Percentiles rank a stretch among this genome's conserved stretches.
Evolutionary conservation across 768 basidiomycete genomes (phyloP).

Genomic region (Glaciozyma martinii): DNA sequence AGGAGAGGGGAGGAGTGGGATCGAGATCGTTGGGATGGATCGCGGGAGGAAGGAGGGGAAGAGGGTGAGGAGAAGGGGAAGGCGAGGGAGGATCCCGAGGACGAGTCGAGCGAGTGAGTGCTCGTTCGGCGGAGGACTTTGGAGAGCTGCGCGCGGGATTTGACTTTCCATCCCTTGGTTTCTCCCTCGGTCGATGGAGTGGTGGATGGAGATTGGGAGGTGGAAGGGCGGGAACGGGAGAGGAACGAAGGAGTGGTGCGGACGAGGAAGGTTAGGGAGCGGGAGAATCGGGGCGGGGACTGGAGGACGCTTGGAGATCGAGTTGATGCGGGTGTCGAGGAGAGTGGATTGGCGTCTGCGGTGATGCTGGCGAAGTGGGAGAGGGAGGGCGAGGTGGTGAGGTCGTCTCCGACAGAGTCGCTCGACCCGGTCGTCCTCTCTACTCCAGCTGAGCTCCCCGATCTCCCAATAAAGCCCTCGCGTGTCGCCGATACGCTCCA

Average conservation of each 20-base stretch:
- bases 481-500: too few species aligned
- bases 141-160: too few species aligned
- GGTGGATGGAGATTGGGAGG: not conserved
- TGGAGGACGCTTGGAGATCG: not conserved
- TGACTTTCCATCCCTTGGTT: too few species aligned
- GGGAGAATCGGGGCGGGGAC: conserved; percentile 1
- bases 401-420: too few species aligned
- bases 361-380: not conserved
- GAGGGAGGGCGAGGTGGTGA: not conserved
- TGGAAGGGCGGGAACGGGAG: not conserved
- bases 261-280: conserved; percentile 8
- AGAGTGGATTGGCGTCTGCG: not conserved
- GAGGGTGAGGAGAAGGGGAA: not conserved
- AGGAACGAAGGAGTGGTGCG: not conserved
- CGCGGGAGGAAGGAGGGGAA: not conserved
- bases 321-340: not conserved
- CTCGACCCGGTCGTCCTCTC: too few species aligned
- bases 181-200: not conserved
- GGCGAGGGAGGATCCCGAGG: not conserved
- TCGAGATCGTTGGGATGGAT: not conserved
- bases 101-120: too few species aligned
- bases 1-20: not conserved
- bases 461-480: too few species aligned
- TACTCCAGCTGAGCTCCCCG: too few species aligned
- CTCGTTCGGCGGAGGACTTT: too few species aligned